Evolutionary conservation across 176 grass and related monocot species (phyloP), one percentile per base, ranked within the genome.

Genomic region (Calamus simplicifolius): DNA sequence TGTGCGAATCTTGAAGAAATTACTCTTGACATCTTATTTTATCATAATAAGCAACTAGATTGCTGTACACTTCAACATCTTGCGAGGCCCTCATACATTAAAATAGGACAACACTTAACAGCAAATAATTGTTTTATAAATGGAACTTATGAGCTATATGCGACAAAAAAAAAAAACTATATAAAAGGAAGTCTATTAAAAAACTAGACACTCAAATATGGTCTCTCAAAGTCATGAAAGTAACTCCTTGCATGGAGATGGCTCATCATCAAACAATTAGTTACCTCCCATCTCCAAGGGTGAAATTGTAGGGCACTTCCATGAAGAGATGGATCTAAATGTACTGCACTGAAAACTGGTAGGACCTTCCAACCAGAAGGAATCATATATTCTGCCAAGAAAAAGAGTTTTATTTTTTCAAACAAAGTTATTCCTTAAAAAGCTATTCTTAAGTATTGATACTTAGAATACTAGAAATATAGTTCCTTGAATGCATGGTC

Each of bases 311-410:
- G 63, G 3, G 85, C 63, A 57, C 82, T 85, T 89, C 67, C 73
- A 70, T 95, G 80, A 52, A 95, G 81, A 1, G 71, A 82, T 67
- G 85, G 64, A 64, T 95, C 86, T 61, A 95, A 59, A 85, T 95
- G 89, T 74, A 79, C 80, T 69, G 85, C 85, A 52, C 77, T 95
- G 49, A 95, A 89, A 56, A 95, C 85, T 13, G 89, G 89, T 69
- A 95, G 89, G 73, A 95, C 85, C 81, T 95, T 95, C 89, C 89
- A 95, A 64, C 89, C 89, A 66, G 84, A 89, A 67, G 89, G 89
- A 81, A 95, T 95, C 77, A 95, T 71, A 85, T 95, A 89, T 62
- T 82, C 89, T 95, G 85, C 74, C 79, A 54, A 53, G 27, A 30
- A 4, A n/a, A 61, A 62, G 16, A 31, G 13, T 28, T 59, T 23